Evolutionary conservation across 768 basidiomycete species (phyloP), one percentile per base, ranked within the genome.

Genomic region (Boletellus ananas): DNA sequence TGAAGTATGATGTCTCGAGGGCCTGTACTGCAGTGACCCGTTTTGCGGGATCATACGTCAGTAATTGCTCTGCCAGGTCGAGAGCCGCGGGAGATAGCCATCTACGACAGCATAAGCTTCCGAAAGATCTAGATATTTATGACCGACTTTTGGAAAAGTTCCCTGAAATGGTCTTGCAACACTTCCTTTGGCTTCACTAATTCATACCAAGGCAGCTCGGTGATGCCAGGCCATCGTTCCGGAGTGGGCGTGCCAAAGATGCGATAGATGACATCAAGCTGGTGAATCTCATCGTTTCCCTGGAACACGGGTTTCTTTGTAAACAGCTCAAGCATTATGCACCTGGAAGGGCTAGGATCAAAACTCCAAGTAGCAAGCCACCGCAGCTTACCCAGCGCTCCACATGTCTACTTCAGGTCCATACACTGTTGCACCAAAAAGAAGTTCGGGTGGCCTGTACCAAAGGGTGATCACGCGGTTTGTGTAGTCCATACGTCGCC

Each of bases 401-500:
- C 96, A 99, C 86, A 98, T 96, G 62, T 99, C 96, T 20, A 99
- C 95, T 63, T 95, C 94, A 6, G 94, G 87, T 3, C 93, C 94
- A 71, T 99, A 99, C 12, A 93, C 82, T 0, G 96, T 99, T 27
- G 94, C 90, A 25, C 96, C 96, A 60, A 97, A 85, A 35, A 99
- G 71, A 18, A 99, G 75, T 63, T 99, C 96, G 10, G 95, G 96
- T 5, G 94, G 90, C 49, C 96, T 80, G 69, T 99, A 99, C 96
- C 96, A 98, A 43, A 96, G 79, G 1, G 96, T 99, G 58, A 99
- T 98, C 43, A 99, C 96, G 29, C 96, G 81, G 67, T 99, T 99
- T n/a, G 96, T 99, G 65, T 99, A 98, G 64, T 99, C 96, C 49
- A 84, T 86, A 47, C 80, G 79, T 41, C 90, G 77, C 7, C 88